Base-by-base conservation (phyloP, 1,139 yeast species). In the Debaryomyces nepalensis region DNA sequence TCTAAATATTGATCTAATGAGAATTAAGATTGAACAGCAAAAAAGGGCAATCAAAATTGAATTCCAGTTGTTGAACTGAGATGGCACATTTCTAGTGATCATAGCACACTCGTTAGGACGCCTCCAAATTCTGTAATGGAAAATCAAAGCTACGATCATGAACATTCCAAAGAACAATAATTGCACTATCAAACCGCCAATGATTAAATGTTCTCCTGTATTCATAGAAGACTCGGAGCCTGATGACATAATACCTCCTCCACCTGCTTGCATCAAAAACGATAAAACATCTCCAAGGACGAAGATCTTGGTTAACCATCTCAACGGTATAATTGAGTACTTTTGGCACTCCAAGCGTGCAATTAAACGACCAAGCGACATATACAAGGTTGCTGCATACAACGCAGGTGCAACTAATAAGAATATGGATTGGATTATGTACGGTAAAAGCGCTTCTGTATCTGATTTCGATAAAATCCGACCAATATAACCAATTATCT, bases 351-450 rank as follows among this genome's bases (percentile, higher is more conserved):
- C 51, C 39, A 69, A 43, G 12, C 51, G 40, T 19, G 45, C 47
- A 12, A 70, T 51, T 40, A 74, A 44, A 37, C 70, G 58, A 14
- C 73, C 74, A 41, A 74, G 65, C 2, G 62, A 39, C 78, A 75
- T 73, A 52, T 74, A 75, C 34, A 72, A 62, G 1, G 76, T 57
- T 1, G 77, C 79, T 1, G 78, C 73, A 44, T 64, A 63, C 33
- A 75, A 54, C 1, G 74, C 62, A 2, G 80, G 79, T 0, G 79
- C 73, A 20, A 75, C 55, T 35, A 73, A 56, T 22, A 73, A 49
- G 11, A 33, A 27, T 3, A 14, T 31, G 0, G 68, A 45, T 48
- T 73, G 77, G 5, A 61, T 50, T 27, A 68, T 58, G 47, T 63
- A 75, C 1, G 71, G 61, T 0, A 50, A 50, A 12, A 66, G 46